Base-by-base conservation (phyloP, 2,329 filamentous ascomycete species). In the Ambrosiella cleistominuta region DNA sequence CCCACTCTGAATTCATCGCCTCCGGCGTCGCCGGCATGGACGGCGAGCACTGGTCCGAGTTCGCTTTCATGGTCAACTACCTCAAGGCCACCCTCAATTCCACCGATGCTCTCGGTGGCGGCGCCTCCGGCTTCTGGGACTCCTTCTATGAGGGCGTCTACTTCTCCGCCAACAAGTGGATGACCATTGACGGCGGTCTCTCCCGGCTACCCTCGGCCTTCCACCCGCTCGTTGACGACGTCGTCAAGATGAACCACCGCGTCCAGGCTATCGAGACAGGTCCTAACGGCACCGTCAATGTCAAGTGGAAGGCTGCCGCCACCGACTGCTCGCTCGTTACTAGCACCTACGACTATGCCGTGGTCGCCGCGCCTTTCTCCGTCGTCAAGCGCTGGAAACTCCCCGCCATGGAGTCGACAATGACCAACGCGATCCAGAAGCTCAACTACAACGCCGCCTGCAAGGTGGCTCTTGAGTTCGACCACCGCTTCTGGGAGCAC, bases 391-490 rank as follows among this genome's bases (percentile, higher is more conserved):
- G 78, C 27, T 84, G 81, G 80, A 70, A 77, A 4, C 70, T 85
- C 0, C 79, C 80, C 6, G 55, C 62, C 56, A 56, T 76, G 6
- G 68, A 69, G 2, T 63, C 67, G 5, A 71, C 72, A 42, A 72
- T 78, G 57, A 65, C 64, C 57, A 71, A 74, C 61, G 75, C 75
- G 11, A 77, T 79, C 64, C 62, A 65, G n/a, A 70, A 71, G 38
- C 62, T 78, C 54, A 66, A 67, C 13, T 78, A 78, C 67, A 64
- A 61, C 1, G 64, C 67, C 0, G 71, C 74, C 50, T 80, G 76
- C 71, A 79, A 79, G 66, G 75, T 87, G 0, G 79, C 82, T 0
- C 74, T 87, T 2, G 81, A 84, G 66, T 88, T 84, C 70, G 72
- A 76, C 59, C 80, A 82, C 0, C 79, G 84, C 1, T 80, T 79